Evolutionary conservation across 306 rosid genomes (phyloP).

Genomic region (Psophocarpus tetragonolobus): DNA sequence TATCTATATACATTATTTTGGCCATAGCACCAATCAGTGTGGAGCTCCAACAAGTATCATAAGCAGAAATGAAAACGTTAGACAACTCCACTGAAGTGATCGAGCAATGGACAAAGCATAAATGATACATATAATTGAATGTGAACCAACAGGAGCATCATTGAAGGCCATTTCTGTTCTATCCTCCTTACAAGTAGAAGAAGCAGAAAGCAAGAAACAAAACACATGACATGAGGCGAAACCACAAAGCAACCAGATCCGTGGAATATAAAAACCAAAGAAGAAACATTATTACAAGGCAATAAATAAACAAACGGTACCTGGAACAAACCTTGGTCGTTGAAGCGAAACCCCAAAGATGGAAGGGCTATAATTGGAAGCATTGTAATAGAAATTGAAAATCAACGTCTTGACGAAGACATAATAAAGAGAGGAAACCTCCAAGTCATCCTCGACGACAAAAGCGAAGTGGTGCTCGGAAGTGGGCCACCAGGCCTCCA

Average conservation of each 20-base stretch:
- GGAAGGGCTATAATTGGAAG: constrained; percentile 74
- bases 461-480: constrained; percentile 79
- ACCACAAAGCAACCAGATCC: neutral
- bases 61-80: too few relatives aligned
- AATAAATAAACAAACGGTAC: constrained; percentile 48
- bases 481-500: constrained; percentile 98
- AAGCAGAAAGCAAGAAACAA: neutral
- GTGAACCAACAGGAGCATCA: neutral
- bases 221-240: neutral
- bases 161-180: neutral
- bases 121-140: neutral
- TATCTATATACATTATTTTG: too few relatives aligned
- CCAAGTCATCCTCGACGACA: constrained; percentile 91
- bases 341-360: constrained; percentile 84
- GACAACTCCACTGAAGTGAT: too few relatives aligned
- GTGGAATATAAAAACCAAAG: neutral
- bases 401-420: constrained; percentile 69
- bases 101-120: neutral
- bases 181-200: constrained; percentile 2
- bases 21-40: too few relatives aligned
- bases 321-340: constrained; percentile 99
- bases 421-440: constrained; percentile 81
- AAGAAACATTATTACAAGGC: neutral
- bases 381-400: constrained; percentile 70
- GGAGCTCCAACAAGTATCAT: too few relatives aligned